Evolutionary conservation across 495 filamentous ascomycete species (phyloP), one percentile per base, ranked within the genome.

Genomic region (Tuber magnatum): DNA sequence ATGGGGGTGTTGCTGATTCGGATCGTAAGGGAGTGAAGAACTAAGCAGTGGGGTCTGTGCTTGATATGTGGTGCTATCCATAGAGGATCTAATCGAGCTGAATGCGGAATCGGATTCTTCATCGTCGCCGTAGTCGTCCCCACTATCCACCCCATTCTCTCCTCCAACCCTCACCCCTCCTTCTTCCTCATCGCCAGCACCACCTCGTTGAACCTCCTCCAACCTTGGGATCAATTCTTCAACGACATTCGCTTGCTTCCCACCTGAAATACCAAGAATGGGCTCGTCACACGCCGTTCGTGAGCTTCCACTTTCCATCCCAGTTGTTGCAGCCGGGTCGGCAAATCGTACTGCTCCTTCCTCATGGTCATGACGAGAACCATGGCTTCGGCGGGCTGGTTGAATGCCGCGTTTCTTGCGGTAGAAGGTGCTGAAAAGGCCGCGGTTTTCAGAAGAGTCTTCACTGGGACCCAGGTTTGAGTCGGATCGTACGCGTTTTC

Each of bases 1-100:
- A 41, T 82, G 81, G 2, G 81, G 81, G 41, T 82, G 81, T 32
- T 82, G 72, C 38, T 76, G 74, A 46, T 77, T 73, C 4, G 81
- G 81, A 65, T 82, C 81, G 38, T 82, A 82, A 28, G 81, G 81
- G 6, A 82, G 61, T 2, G 81, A 82, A 5, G 81, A 82, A 41
- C 81, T 82, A 18, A 82, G 73, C 5, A 82, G 68, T 41, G 81
- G 81, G 40, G 81, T 80, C 32, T 75, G 74, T 32, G 80, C 72
- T 40, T 74, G 76, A 56, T 72, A 75, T 40, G 43, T 68, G 14
- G 75, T 42, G 32, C 81, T 80, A 32, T 81, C 78, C 28, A 73
- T 69, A 38, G 75, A 78, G 74, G 73, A 77, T 35, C 78, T 75
- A 71, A 71, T 71, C 4, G 61, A 51, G 28, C 70, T 44, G 7